Base-by-base conservation (phyloP, 2,329 filamentous ascomycete species). In the Cylindrodendrum hubeiense region DNA sequence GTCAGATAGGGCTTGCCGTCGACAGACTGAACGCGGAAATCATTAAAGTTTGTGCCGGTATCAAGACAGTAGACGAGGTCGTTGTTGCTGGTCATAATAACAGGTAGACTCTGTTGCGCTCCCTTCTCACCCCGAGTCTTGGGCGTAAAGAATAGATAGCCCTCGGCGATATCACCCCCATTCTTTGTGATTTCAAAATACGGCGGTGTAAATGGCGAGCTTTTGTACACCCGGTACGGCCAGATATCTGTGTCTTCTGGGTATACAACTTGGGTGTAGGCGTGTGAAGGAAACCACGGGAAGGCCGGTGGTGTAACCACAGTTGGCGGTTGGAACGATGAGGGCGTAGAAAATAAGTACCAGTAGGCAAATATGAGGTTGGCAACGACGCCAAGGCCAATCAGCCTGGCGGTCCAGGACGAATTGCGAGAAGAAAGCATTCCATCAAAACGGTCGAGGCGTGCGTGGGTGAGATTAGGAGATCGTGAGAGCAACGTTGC, bases 1-100 rank as follows among this genome's bases (percentile, higher is more conserved):
- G 77, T 78, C 3, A 79, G 39, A 19, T 75, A 75, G 5, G 74
- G 70, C 33, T 75, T 70, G 12, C 74, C 76, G n/a, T 76, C 65
- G 21, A 78, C 67, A 0, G 44, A 69, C 53, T 79, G 78, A 0
- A 75, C 71, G 0, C 65, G 70, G 51, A 77, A 67, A 4, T 74
- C 75, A 19, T 70, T 69, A 10, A 67, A 66, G 1, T 50, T 55
- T 30, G 1, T 73, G n/a, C n/a, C n/a, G n/a, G n/a, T 65, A 10
- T 71, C 73, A 3, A 71, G 65, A 10, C 66, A 60, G 15, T 76
- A 79, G 5, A 79, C 57, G 21, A 79, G 71, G 43, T 79, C 76
- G 22, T 74, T 73, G 13, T 75, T 70, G 12, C 69, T 70, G 10
- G 63, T 66, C 69, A 76, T 76, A 17, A 76, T 73, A 30, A 72